These are phyloP conservation scores for Cyberlindnera mycetangii DNA, from an alignment of 805 yeast species.

Conservation along the genomic window DNA sequence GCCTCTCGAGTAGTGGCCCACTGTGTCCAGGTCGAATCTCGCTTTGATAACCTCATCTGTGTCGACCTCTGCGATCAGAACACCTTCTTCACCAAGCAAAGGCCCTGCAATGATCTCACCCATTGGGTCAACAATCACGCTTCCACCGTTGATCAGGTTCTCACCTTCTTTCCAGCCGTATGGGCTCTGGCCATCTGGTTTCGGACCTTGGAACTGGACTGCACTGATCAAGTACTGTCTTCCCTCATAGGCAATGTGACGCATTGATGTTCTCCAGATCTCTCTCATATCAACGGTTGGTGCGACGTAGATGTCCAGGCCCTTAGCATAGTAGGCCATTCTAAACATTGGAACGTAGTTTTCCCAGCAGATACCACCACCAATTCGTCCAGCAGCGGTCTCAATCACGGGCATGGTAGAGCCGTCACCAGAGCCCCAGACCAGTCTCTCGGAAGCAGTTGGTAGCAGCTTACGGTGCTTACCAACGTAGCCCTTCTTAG, in stretches of 20 bases:
- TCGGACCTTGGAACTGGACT: slow-evolving; percentile 37
- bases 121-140: slow-evolving; percentile 38
- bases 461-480: slow-evolving; percentile 45
- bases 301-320: slow-evolving; percentile 40
- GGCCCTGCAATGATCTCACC: slow-evolving; percentile 46
- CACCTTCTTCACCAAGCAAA: slow-evolving; percentile 38
- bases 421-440: slow-evolving; percentile 49
- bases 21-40: slow-evolving; percentile 40
- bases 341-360: slow-evolving; percentile 41
- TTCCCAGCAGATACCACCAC: slow-evolving; percentile 49
- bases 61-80: slow-evolving; percentile 40
- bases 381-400: slow-evolving; percentile 35
- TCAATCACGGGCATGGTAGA: slow-evolving; percentile 40
- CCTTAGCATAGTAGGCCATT: slow-evolving; percentile 41
- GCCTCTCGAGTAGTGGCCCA: slow-evolving; percentile 43
- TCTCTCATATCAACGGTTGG: slow-evolving; percentile 45
- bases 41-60: slow-evolving; percentile 36
- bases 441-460: slow-evolving; percentile 42
- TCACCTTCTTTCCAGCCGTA: slow-evolving; percentile 32
- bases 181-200: slow-evolving; percentile 27
- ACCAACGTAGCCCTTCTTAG: slow-evolving; percentile 35
- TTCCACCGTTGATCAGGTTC: slow-evolving; percentile 40
- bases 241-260: slow-evolving; percentile 41
- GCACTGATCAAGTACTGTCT: slow-evolving; percentile 39
- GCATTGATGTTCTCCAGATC: slow-evolving; percentile 42